Evolutionary conservation across 179 eudicot genomes (phyloP).

Genomic region (Beta lomatogona): DNA sequence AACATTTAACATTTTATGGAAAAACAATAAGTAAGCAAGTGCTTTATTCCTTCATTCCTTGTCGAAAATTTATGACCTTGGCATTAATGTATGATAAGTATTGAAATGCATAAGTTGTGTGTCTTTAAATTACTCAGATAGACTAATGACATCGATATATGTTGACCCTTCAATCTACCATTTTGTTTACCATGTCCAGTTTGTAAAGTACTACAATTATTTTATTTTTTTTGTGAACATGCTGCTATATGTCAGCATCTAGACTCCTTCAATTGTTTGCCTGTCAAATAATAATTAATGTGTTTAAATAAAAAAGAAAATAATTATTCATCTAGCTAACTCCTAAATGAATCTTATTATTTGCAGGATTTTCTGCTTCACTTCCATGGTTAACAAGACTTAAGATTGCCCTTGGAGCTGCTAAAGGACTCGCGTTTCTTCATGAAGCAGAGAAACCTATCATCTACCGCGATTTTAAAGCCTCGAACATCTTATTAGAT

Average conservation of each 20-base stretch:
- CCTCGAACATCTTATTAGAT: constrained; percentile 48
- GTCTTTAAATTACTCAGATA: background rate
- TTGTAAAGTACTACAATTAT: background rate
- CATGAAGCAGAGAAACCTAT: constrained; percentile 48
- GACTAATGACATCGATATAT: background rate
- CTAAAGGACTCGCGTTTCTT: constrained; percentile 54
- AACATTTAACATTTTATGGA: no score
- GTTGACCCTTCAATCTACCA: background rate
- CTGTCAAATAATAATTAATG: background rate
- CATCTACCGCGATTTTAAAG: constrained; percentile 50
- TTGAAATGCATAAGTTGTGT: background rate
- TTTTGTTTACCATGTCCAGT: background rate
- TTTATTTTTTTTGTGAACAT: background rate
- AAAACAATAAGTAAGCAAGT: no score
- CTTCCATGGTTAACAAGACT: constrained; percentile 52
- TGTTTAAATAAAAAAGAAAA: background rate
- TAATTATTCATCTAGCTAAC: background rate
- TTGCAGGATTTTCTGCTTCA: constrained; percentile 48
- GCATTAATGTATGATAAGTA: background rate
- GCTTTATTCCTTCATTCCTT: background rate
- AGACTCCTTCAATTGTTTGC: background rate
- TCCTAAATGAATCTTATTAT: background rate
- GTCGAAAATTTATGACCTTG: background rate
- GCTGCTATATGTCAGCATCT: background rate
- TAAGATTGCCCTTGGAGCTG: constrained; percentile 50